These are phyloP conservation scores for Abrus pulchellus DNA, from an alignment of 306 rosid genomes.

Conservation along the genomic window DNA sequence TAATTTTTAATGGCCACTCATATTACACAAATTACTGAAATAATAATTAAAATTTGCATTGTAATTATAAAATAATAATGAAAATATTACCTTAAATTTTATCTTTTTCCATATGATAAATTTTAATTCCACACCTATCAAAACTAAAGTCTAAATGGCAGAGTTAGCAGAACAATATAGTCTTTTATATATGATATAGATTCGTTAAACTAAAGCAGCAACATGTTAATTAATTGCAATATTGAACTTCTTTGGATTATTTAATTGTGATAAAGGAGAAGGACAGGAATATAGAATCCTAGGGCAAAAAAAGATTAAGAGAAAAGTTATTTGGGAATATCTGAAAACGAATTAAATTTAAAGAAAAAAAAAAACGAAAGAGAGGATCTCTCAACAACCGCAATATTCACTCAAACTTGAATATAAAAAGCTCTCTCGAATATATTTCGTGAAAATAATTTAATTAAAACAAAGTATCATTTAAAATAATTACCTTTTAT, in stretches of 20 bases:
- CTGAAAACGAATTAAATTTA: slow-evolving; percentile 22
- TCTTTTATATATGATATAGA: too few relatives aligned
- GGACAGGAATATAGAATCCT: slow-evolving; percentile 14
- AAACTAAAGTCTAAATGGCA: too few relatives aligned
- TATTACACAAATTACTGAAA: too few relatives aligned
- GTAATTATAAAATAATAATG: too few relatives aligned
- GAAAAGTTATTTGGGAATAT: slow-evolving; percentile 15
- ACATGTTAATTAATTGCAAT: background rate
- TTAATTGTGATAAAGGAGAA: slow-evolving; percentile 25
- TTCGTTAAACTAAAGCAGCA: background rate
- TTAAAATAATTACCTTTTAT: background rate
- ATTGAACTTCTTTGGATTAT: background rate
- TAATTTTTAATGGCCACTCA: too few relatives aligned
- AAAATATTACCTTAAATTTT: too few relatives aligned
- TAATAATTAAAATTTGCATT: too few relatives aligned
- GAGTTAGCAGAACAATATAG: too few relatives aligned
- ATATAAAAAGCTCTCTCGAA: background rate
- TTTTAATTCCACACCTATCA: too few relatives aligned
- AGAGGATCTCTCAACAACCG: background rate
- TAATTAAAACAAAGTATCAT: background rate
- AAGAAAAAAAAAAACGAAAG: background rate
- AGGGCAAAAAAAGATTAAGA: background rate
- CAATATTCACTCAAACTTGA: slow-evolving; percentile 5
- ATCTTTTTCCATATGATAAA: too few relatives aligned
- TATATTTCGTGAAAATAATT: background rate